Evolutionary conservation across 257 asterid species (phyloP).

Genomic region (Solanum pinnatisectum): DNA sequence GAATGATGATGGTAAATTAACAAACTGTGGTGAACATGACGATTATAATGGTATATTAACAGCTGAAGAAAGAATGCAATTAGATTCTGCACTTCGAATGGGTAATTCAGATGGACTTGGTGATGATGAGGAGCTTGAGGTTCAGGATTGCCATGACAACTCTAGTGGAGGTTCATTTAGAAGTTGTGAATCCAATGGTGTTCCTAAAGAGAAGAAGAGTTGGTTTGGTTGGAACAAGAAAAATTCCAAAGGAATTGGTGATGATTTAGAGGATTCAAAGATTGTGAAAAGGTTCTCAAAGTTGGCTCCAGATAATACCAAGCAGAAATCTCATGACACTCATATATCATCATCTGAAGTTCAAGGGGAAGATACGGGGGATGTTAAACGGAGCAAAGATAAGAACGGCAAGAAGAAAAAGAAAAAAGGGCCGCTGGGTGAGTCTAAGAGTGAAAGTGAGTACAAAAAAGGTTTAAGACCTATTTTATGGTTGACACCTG

Average conservation of each 20-base stretch:
- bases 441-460: constrained; percentile 45
- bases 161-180: constrained; percentile 53
- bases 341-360: constrained; percentile 60
- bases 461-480: constrained; percentile 93
- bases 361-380: constrained; percentile 54
- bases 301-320: constrained; percentile 61
- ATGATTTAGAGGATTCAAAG: constrained; percentile 71
- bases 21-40: constrained; percentile 41
- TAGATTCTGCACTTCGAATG: constrained; percentile 82
- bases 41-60: constrained; percentile 78
- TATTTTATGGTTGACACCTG: constrained; percentile 97
- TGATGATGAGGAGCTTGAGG: constrained; percentile 71
- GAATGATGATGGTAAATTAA: constrained; percentile 65
- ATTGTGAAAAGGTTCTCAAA: constrained; percentile 67
- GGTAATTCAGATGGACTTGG: constrained; percentile 53
- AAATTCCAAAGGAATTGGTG: constrained; percentile 60
- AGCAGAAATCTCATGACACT: constrained; percentile 47
- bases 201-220: constrained; percentile 73
- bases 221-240: constrained; percentile 93
- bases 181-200: constrained; percentile 66
- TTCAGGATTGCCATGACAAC: constrained; percentile 60
- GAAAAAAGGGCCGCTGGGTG: constrained; percentile 41
- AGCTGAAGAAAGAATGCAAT: constrained; percentile 84
- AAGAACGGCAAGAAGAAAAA: constrained; percentile 81
- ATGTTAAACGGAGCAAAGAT: constrained; percentile 63